Base-by-base conservation (phyloP, 164 flowering plant genomes). In the Cinnamomum micranthum region DNA sequence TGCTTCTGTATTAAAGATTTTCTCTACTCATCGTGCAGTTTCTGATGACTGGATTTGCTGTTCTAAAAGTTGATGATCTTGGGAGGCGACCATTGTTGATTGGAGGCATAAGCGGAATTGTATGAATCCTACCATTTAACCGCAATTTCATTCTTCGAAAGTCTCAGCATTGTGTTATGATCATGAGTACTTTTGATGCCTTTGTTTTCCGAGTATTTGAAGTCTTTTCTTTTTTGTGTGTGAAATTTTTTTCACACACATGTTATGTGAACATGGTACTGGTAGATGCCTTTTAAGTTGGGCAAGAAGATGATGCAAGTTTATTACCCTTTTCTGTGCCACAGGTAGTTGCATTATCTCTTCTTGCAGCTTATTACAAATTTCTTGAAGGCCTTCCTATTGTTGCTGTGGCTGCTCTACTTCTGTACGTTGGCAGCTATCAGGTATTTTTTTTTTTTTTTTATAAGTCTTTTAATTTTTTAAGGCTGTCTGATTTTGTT, bases 371-470 rank as follows among this genome's bases (percentile, higher is more conserved):
- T 71, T 93, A 95, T 78, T 95, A 90, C 87, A 90, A 91, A 76
- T 76, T 88, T 85, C 93, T 93, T 28, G 87, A 86, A 78, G 92
- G 89, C 2, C 85, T 79, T 69, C 94, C 99, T 9, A 25, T 88
- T 50, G 86, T 93, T 73, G 97, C 98, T 68, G 98, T 93, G 2
- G 86, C 80, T 69, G 91, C 97, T 68, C 80, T 93, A 71, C 95
- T 95, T 73, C 88, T 95, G 24, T 93, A 92, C 71, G 97, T 95
- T 47, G 97, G 99, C 24, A 87, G 91, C 85, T 93, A 95, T 83
- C 98, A 93, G 91, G 97, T 88, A 73, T 31, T 52, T 27, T 11
- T 10, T 75, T 25, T 51, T 17, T 2, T 55, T 20, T 55, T 0
- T n/a, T 55, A 15, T 41, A 41, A 1, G 9, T 41, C 47, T 41